phyloP scores from a whole-genome alignment of 179 eudicot species.

The Silene noctiflora region DNA sequence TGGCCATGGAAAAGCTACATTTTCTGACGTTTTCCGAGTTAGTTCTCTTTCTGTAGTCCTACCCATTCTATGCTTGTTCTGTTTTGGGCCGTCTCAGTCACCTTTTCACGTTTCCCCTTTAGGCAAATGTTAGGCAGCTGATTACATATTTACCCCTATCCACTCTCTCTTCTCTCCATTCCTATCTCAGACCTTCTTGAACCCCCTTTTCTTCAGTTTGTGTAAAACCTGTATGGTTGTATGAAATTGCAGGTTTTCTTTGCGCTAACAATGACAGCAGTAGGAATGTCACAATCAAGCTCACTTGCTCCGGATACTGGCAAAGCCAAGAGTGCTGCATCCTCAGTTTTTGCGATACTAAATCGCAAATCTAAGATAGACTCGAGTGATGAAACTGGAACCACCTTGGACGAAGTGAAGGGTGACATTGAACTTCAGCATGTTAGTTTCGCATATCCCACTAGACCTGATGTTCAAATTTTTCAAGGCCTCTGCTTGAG shows the following conservation, averaged over 20 bases:
- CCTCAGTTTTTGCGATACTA: conserved; percentile 18
- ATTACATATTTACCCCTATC: too few relatives aligned
- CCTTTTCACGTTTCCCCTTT: too few relatives aligned
- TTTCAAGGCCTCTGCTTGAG: conserved; percentile 17
- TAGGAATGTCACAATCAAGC: conserved; percentile 23
- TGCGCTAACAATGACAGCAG: conserved; percentile 22
- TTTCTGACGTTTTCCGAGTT: conserved; percentile 16
- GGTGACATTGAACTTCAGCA: conserved; percentile 18
- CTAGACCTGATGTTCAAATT: conserved; percentile 13
- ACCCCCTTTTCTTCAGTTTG: background rate
- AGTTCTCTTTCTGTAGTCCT: conserved; percentile 3
- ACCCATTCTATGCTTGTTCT: background rate
- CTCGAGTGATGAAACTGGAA: conserved; percentile 16
- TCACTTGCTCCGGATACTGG: conserved; percentile 23
- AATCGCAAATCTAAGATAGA: conserved; percentile 20
- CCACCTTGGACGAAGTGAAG: conserved; percentile 20
- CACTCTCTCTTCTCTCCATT: too few relatives aligned
- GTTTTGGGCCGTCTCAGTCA: background rate
- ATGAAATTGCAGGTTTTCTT: conserved; percentile 17
- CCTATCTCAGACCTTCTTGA: background rate
- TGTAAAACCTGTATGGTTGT: background rate
- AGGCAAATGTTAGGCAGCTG: too few relatives aligned
- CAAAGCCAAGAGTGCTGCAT: conserved; percentile 20
- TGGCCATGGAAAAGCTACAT: conserved; percentile 21
- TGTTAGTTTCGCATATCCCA: conserved; percentile 19